Evolutionary conservation across 306 rosid species (phyloP).

Genomic region (Crataegus laevigata): DNA sequence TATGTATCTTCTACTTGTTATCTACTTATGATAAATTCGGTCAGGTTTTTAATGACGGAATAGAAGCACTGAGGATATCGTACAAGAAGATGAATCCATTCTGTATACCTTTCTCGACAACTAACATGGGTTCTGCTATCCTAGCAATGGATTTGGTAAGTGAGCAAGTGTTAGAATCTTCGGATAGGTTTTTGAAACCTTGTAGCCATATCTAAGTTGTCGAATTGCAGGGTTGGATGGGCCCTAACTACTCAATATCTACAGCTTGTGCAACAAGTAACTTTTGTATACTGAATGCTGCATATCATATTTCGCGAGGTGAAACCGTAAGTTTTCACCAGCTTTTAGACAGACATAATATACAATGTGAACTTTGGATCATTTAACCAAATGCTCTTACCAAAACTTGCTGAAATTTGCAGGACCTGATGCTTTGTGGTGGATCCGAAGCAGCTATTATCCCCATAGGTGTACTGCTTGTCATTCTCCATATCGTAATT

Average conservation of each 20-base stretch:
- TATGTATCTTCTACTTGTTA: not conserved
- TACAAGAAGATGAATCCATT: constrained; percentile 89
- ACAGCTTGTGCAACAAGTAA: constrained; percentile 86
- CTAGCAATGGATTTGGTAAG: constrained; percentile 81
- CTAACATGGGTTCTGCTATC: constrained; percentile 83
- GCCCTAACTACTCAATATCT: constrained; percentile 83
- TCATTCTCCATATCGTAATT: not conserved
- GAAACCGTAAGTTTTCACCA: constrained; percentile 56
- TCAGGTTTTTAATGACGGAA: constrained; percentile 61
- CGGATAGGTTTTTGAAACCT: not conserved
- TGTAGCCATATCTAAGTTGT: not conserved
- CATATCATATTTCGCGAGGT: constrained; percentile 65
- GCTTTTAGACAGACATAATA: not conserved
- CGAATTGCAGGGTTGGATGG: constrained; percentile 77
- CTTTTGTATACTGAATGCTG: constrained; percentile 63
- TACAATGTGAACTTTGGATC: not conserved
- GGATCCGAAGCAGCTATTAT: constrained; percentile 69
- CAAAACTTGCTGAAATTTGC: constrained; percentile 8
- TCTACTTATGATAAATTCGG: not conserved
- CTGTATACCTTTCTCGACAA: constrained; percentile 70
- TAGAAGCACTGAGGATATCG: constrained; percentile 68
- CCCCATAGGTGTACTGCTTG: constrained; percentile 47
- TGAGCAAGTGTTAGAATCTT: not conserved
- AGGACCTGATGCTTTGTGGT: constrained; percentile 82
- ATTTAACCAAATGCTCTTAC: not conserved